phyloP scores from a whole-genome alignment of 495 filamentous ascomycete species.

The Penicillium macrosclerotiorum region DNA sequence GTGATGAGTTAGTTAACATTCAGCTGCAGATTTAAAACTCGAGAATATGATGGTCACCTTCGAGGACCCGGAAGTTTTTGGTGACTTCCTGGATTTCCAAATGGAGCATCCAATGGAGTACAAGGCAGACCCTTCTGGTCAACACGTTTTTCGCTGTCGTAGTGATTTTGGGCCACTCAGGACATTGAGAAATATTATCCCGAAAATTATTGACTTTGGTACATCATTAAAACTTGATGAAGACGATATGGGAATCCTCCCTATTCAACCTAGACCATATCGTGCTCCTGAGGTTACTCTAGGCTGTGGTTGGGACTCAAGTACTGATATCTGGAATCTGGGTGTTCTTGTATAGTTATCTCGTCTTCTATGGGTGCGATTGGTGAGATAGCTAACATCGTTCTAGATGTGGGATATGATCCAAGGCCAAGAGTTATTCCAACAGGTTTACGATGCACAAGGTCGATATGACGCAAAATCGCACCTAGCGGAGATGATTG shows the following conservation, averaged over 20 bases:
- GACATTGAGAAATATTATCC: slow-evolving; percentile 31
- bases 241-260: slow-evolving; percentile 35
- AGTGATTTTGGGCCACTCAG: slow-evolving; percentile 42
- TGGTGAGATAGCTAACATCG: slow-evolving; percentile 21
- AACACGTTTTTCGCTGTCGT: slow-evolving; percentile 37
- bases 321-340: slow-evolving; percentile 47
- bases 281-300: slow-evolving; percentile 47
- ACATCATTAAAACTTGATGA: slow-evolving; percentile 62
- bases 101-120: slow-evolving; percentile 36
- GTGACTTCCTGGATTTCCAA: slow-evolving; percentile 38
- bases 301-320: slow-evolving; percentile 41
- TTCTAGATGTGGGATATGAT: slow-evolving; percentile 51
- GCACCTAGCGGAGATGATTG: slow-evolving; percentile 48
- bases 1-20: slow-evolving; percentile 21
- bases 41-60: slow-evolving; percentile 48
- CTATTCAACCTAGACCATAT: slow-evolving; percentile 47
- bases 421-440: slow-evolving; percentile 47
- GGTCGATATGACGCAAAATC: slow-evolving; percentile 34
- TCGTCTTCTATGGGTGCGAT: slow-evolving; percentile 20
- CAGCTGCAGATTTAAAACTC: slow-evolving; percentile 43
- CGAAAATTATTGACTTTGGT: slow-evolving; percentile 86
- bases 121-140: slow-evolving; percentile 34
- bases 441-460: slow-evolving; percentile 30
- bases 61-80: slow-evolving; percentile 42
- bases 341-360: slow-evolving; percentile 46